phyloP scores from a whole-genome alignment of 306 rosid species.

The Lagenaria siceraria region DNA sequence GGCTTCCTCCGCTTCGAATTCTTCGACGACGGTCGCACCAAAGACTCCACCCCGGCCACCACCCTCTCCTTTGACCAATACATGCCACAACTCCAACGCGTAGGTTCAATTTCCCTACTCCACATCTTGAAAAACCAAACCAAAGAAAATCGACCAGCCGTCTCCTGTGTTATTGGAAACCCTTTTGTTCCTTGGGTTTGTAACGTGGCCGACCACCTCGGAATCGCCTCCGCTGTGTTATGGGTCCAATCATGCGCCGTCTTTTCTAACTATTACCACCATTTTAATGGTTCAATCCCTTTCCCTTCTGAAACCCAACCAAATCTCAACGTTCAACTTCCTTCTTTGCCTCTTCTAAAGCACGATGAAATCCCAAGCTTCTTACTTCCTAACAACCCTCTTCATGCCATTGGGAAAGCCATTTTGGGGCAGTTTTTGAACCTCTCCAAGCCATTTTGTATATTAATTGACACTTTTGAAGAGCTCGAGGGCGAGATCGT shows the following conservation, averaged over 20 bases:
- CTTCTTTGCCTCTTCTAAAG: constrained; percentile 18
- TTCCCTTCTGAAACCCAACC: constrained; percentile 19
- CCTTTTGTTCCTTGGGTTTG: constrained; percentile 46
- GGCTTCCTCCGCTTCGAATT: constrained; percentile 43
- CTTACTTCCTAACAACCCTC: background rate
- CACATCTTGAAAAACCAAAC: constrained; percentile 5
- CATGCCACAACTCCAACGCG: constrained; percentile 18
- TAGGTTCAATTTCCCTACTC: constrained; percentile 16
- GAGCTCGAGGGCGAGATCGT: constrained; percentile 21
- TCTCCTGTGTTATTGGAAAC: constrained; percentile 34
- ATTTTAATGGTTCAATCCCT: background rate
- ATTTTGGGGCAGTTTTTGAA: constrained; percentile 18
- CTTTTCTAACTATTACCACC: constrained; percentile 22
- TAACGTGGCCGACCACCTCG: constrained; percentile 20
- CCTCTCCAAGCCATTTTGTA: constrained; percentile 16
- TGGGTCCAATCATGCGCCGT: constrained; percentile 55
- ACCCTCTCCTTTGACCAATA: background rate
- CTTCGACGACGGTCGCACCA: constrained; percentile 23
- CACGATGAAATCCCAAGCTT: constrained; percentile 25
- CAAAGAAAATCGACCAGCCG: constrained; percentile 8
- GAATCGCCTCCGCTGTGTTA: constrained; percentile 38
- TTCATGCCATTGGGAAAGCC: background rate
- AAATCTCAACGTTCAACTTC: constrained; percentile 8
- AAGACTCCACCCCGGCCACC: background rate
- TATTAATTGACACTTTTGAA: constrained; percentile 21